These are phyloP conservation scores for Fennellomyces sp. DNA, from an alignment of 371 early-diverging fungal genomes.

Conservation along the genomic window DNA sequence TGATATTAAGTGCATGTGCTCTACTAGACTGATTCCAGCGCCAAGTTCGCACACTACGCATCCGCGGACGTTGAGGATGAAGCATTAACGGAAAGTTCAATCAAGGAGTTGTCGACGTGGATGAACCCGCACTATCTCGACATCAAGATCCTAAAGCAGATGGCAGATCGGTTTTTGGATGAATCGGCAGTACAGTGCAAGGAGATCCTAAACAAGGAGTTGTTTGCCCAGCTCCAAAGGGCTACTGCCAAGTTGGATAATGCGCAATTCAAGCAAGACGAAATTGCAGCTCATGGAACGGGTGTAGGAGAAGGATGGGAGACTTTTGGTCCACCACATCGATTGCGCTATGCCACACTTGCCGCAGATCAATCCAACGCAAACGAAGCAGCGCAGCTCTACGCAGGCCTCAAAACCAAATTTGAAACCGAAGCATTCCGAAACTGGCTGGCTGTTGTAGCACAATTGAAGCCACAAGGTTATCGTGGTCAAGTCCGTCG, in stretches of 20 bases:
- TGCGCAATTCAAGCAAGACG: conserved; percentile 25
- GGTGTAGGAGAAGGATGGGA: conserved; percentile 59
- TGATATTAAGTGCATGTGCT: no score
- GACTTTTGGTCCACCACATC: conserved; percentile 62
- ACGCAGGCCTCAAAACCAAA: conserved; percentile 23
- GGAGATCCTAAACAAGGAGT: conserved; percentile 55
- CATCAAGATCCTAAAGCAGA: conserved; percentile 38
- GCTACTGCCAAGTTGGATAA: conserved; percentile 37
- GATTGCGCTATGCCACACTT: conserved; percentile 58
- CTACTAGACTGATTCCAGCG: conserved; percentile 28
- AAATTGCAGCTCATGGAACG: conserved; percentile 55
- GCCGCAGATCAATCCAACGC: conserved; percentile 12
- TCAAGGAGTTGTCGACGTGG: conserved; percentile 46
- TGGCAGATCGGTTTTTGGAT: conserved; percentile 66
- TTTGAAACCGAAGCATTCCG: conserved; percentile 48
- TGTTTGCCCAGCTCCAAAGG: conserved; percentile 33
- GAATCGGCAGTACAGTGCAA: conserved; percentile 71
- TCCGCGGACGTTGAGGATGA: conserved; percentile 23
- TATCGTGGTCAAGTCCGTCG: conserved; percentile 56
- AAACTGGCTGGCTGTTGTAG: conserved; percentile 50
- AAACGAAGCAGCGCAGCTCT: conserved; percentile 7
- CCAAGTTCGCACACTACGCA: conserved; percentile 32
- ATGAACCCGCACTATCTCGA: conserved; percentile 71
- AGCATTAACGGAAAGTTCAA: conserved; percentile 48
- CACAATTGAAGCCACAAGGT: conserved; percentile 33